Evolutionary conservation across 768 basidiomycete species (phyloP), one percentile per base, ranked within the genome.

Genomic region (Calvatia gigantea): DNA sequence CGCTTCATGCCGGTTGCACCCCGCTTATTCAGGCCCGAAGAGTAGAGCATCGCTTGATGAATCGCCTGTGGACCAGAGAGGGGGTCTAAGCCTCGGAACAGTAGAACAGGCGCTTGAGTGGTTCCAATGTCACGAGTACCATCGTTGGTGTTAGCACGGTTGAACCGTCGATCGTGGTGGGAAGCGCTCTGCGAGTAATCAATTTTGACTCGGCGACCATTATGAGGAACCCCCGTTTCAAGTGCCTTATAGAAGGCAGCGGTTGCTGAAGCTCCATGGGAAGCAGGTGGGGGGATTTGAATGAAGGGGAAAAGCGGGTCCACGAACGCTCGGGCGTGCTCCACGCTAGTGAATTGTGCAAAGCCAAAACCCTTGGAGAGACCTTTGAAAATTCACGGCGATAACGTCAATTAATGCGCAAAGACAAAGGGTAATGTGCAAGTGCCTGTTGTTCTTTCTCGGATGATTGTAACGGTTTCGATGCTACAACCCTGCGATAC

Each of bases 121-220:
- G 90, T 91, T 58, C 93, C 96, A 64, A 98, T 96, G 72, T 99
- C 96, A 51, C 94, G 82, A 51, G 92, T 98, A 2, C 97, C 97
- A 63, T 99, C 97, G 65, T 96, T 98, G 69, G 77, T 67, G 54
- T 86, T 84, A 52, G 83, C 83, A 60, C 83, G 79, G 44, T 77
- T 62, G 51, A 83, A 79, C 9, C 83, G 80, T 62, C 80, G 81
- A 57, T 87, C 86, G 46, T 84, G 80, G 25, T 87, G 90, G 27
- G 82, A 80, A 25, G 87, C 87, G 60, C 87, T 91, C 72, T 93
- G 85, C 2, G 95, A 94, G 67, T 91, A 99, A 72, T 99, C 95
- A 64, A 99, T 92, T 73, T 96, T 96, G 66, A 96, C 87, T 61
- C 92, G 79, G 46, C 91, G 85, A 11, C 92, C 94, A 61, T 84